phyloP scores from a whole-genome alignment of 2,329 filamentous ascomycete species.

The Xylariaceae sp. region DNA sequence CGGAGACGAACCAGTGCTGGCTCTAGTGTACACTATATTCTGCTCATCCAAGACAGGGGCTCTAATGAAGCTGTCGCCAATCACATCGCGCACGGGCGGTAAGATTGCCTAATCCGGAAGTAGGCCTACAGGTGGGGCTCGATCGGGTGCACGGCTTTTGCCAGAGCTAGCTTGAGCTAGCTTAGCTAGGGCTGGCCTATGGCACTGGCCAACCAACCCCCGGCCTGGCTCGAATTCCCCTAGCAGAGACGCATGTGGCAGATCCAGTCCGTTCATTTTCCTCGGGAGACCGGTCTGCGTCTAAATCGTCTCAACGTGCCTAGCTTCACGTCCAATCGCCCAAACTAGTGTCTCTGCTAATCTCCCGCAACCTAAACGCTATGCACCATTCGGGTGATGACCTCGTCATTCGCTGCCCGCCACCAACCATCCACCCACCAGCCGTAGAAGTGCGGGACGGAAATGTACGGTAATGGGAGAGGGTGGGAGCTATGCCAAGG shows the following conservation, averaged over 20 bases:
- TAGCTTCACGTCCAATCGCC: constrained; percentile 25
- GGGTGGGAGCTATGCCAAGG: constrained; percentile 14
- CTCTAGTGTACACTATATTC: neutral
- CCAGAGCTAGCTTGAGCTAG: neutral
- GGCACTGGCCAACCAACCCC: neutral
- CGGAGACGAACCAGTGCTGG: neutral
- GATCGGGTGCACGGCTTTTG: constrained; percentile 21
- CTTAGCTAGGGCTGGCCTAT: neutral
- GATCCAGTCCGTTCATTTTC: constrained; percentile 4
- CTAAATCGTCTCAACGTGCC: constrained; percentile 20
- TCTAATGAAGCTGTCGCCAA: constrained; percentile 25
- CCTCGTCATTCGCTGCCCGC: constrained; percentile 30
- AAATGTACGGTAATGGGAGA: constrained; percentile 10
- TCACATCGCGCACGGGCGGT: constrained; percentile 28
- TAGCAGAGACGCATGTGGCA: constrained; percentile 1
- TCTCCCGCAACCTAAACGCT: constrained; percentile 36
- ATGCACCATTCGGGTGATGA: constrained; percentile 34
- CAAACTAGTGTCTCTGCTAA: constrained; percentile 35
- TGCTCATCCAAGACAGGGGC: constrained; percentile 22
- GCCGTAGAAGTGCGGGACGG: constrained; percentile 16
- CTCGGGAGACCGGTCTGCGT: constrained; percentile 7
- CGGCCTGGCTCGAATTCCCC: neutral
- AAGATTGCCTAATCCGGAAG: constrained; percentile 32
- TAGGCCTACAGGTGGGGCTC: constrained; percentile 10
- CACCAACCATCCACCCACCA: constrained; percentile 12